Evolutionary conservation across 2,329 filamentous ascomycete species (phyloP).

Genomic region (Mycosphaerelloides madeirae): DNA sequence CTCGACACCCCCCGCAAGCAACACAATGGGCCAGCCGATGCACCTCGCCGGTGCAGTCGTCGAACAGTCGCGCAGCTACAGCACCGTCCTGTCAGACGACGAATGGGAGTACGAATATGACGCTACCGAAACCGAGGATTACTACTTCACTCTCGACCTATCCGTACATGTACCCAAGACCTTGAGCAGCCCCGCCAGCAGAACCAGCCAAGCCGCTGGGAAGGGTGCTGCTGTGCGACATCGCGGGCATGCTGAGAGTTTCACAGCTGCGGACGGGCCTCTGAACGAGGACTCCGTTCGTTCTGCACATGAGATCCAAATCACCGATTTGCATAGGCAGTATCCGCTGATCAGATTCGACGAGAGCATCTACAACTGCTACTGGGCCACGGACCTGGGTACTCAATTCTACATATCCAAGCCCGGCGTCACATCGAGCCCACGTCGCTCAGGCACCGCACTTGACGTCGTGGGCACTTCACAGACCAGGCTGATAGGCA

Average conservation of each 20-base stretch:
- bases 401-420: slow-evolving; percentile 62
- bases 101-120: slow-evolving; percentile 61
- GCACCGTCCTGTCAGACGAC: slow-evolving; percentile 31
- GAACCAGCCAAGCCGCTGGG: background rate
- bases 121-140: slow-evolving; percentile 53
- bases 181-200: background rate
- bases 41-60: background rate
- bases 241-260: background rate
- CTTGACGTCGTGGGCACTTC: slow-evolving; percentile 70
- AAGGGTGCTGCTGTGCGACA: background rate
- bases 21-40: slow-evolving; percentile 6
- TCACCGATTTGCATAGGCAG: slow-evolving; percentile 72
- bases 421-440: slow-evolving; percentile 38
- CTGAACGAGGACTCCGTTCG: slow-evolving; percentile 8
- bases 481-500: slow-evolving; percentile 64
- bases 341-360: slow-evolving; percentile 77
- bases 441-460: slow-evolving; percentile 50
- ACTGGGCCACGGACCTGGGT: slow-evolving; percentile 78
- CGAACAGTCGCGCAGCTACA: background rate
- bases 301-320: slow-evolving; percentile 56
- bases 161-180: slow-evolving; percentile 36
- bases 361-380: slow-evolving; percentile 70
- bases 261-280: background rate
- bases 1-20: background rate
- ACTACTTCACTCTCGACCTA: slow-evolving; percentile 58